These are phyloP conservation scores for Cetradonia linearis DNA, from an alignment of 495 filamentous ascomycete species.

Conservation along the genomic window DNA sequence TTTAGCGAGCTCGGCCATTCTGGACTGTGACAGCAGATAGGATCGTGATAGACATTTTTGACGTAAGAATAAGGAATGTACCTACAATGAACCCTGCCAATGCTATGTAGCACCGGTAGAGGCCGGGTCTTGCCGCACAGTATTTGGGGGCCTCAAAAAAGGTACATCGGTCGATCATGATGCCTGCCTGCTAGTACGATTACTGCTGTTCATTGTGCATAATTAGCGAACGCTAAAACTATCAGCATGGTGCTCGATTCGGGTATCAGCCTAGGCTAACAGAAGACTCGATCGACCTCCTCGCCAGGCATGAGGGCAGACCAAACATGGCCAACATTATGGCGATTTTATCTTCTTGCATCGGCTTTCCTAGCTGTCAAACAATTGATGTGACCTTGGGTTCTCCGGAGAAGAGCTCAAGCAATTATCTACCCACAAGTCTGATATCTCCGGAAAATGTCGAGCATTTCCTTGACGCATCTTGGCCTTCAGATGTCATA, in stretches of 20 bases:
- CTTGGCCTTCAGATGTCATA: not conserved
- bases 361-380: not conserved
- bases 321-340: not conserved
- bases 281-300: not conserved
- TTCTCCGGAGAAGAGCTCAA: not conserved
- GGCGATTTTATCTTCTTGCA: not conserved
- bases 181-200: not conserved
- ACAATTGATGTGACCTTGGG: not conserved
- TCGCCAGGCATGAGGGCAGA: not conserved
- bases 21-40: not conserved
- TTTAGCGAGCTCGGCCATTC: not conserved
- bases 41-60: not conserved
- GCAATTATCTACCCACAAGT: not conserved
- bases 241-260: too few relatives aligned
- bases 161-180: not conserved
- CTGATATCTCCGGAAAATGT: not conserved
- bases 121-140: constrained; percentile 6
- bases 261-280: not conserved
- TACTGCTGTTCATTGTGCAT: not conserved
- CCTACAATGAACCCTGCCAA: not conserved
- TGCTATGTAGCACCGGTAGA: not conserved
- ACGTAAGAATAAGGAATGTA: not conserved
- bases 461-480: not conserved
- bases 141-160: not conserved
- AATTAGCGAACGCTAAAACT: not conserved